Evolutionary conservation across 2,329 filamentous ascomycete species (phyloP).

Genomic region (Onygenales sp.): DNA sequence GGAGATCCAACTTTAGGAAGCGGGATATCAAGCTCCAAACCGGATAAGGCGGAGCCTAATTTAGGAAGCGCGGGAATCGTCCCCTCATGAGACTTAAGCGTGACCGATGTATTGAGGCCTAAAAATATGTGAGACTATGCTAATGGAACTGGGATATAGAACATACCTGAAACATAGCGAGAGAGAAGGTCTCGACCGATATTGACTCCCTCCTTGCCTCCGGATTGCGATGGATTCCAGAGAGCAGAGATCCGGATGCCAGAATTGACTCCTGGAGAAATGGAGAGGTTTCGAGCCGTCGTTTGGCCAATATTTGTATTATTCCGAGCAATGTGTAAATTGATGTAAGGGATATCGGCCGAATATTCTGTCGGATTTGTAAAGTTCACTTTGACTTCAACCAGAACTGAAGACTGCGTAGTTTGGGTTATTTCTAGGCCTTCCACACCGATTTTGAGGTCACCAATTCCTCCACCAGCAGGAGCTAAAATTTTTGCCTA

Average conservation of each 20-base stretch:
- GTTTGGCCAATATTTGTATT: constrained; percentile 66
- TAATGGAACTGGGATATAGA: background rate
- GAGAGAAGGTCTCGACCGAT: constrained; percentile 68
- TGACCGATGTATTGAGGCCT: constrained; percentile 73
- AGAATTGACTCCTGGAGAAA: constrained; percentile 63
- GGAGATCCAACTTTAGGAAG: constrained; percentile 57
- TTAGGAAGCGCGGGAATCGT: constrained; percentile 66
- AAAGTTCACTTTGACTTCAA: constrained; percentile 67
- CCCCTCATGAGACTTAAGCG: constrained; percentile 58
- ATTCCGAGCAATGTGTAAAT: constrained; percentile 66
- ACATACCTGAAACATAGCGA: constrained; percentile 68
- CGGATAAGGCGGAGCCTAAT: constrained; percentile 63
- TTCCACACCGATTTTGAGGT: constrained; percentile 55
- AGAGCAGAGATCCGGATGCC: constrained; percentile 57
- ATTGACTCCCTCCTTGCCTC: constrained; percentile 51
- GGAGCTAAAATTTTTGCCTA: constrained; percentile 41
- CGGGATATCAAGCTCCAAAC: constrained; percentile 60
- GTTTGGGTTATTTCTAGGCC: constrained; percentile 66
- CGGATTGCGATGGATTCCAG: constrained; percentile 61
- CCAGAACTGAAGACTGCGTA: constrained; percentile 56
- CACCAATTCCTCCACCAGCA: constrained; percentile 42
- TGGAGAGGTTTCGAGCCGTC: constrained; percentile 51
- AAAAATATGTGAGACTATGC: background rate
- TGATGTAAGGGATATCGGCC: constrained; percentile 69
- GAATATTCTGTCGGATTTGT: constrained; percentile 87